phyloP scores from a whole-genome alignment of 176 grass and related monocot genomes.

The Pontederia crassipes region DNA sequence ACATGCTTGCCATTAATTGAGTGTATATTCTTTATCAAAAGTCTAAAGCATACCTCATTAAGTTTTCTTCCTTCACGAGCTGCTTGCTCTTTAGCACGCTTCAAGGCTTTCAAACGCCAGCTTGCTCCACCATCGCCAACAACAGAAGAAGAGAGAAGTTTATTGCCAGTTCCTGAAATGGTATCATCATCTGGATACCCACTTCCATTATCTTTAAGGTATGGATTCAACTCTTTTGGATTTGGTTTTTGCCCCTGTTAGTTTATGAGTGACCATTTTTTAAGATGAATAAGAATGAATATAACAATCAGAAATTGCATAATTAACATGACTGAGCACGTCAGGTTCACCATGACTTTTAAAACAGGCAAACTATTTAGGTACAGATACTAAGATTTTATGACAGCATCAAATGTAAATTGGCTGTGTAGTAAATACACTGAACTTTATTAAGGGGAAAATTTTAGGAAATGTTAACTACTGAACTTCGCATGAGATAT shows the following conservation, averaged over 20 bases:
- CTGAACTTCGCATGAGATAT: no score
- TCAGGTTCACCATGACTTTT: neutral
- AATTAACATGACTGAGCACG: neutral
- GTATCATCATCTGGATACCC: slow-evolving; percentile 71
- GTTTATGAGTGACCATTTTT: neutral
- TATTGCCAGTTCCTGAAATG: slow-evolving; percentile 17
- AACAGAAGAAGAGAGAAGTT: slow-evolving; percentile 50
- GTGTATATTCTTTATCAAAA: neutral
- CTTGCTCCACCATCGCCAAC: slow-evolving; percentile 94
- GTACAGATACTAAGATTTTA: no score
- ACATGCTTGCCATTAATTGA: neutral
- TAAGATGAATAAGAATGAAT: neutral
- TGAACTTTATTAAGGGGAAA: no score
- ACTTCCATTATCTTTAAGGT: slow-evolving; percentile 52
- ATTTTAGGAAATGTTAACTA: no score
- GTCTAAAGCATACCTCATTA: slow-evolving; percentile 41
- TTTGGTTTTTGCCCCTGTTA: slow-evolving; percentile 41
- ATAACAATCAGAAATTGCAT: neutral
- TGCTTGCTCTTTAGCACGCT: slow-evolving; percentile 94
- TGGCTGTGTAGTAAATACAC: no score
- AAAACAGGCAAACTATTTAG: no score
- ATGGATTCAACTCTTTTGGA: slow-evolving; percentile 72
- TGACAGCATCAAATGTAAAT: no score
- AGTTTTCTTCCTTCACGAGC: slow-evolving; percentile 63
- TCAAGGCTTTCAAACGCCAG: slow-evolving; percentile 96